Percentiles rank a stretch among this genome's conserved stretches.
phyloP scores from a whole-genome alignment of 2,329 filamentous ascomycete species.

The Botryotinia convoluta region DNA sequence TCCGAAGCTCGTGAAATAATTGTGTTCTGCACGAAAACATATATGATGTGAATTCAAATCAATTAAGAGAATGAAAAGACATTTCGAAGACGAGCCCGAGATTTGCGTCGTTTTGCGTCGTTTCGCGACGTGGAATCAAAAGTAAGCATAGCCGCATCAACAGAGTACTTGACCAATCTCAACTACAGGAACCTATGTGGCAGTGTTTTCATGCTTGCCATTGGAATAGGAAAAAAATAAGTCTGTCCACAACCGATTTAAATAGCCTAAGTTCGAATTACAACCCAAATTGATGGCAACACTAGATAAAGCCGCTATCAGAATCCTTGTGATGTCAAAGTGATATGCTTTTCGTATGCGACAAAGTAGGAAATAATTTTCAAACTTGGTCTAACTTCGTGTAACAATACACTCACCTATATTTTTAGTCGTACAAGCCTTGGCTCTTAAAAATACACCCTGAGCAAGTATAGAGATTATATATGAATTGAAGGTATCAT shows the following conservation, averaged over 20 bases:
- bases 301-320: background rate
- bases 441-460: background rate
- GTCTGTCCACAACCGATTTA: background rate
- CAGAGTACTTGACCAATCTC: background rate
- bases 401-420: background rate
- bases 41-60: background rate
- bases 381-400: background rate
- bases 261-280: background rate
- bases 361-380: too few relatives aligned
- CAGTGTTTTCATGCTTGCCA: background rate
- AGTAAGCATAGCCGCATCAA: background rate
- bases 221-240: background rate
- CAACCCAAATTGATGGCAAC: background rate
- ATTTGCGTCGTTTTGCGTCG: background rate
- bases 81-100: background rate
- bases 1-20: background rate
- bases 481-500: background rate
- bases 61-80: background rate
- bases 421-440: background rate
- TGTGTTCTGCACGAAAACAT: background rate
- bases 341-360: background rate
- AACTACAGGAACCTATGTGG: background rate
- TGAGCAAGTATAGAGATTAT: background rate
- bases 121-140: background rate
- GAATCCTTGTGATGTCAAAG: background rate